Evolutionary conservation across 148 eudicot genomes (phyloP).

Genomic region (Rhododendron griersonianum): DNA sequence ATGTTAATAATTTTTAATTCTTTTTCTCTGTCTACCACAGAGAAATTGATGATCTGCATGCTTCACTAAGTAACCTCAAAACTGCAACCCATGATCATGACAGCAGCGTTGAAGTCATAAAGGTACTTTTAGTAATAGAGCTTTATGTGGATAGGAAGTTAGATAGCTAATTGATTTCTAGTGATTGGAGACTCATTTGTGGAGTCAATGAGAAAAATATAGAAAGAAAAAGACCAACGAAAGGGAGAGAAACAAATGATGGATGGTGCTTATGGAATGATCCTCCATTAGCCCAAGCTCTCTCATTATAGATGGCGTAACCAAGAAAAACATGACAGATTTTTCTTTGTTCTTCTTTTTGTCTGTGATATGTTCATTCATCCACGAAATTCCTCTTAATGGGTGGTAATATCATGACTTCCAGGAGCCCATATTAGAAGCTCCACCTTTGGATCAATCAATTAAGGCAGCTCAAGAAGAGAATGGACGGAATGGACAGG

Average conservation of each 20-base stretch:
- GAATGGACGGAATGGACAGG: constrained; percentile 12
- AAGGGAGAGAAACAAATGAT: not conserved
- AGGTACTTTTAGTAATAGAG: constrained; percentile 33
- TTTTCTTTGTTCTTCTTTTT: not conserved
- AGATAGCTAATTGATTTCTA: not conserved
- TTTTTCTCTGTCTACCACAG: constrained; percentile 29
- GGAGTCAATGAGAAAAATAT: not conserved
- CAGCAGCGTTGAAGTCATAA: constrained; percentile 29
- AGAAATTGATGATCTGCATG: constrained; percentile 55
- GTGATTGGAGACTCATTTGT: not conserved
- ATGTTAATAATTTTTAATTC: not conserved
- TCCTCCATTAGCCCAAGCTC: not conserved
- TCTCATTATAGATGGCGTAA: not conserved
- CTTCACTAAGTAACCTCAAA: constrained; percentile 28
- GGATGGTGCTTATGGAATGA: not conserved
- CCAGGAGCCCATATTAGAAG: constrained; percentile 51
- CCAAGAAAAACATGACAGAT: not conserved
- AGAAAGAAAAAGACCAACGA: not conserved
- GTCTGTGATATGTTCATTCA: not conserved
- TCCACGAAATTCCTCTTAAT: not conserved
- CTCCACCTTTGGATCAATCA: constrained; percentile 28
- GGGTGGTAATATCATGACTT: constrained; percentile 8
- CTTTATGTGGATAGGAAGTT: not conserved
- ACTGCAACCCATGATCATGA: constrained; percentile 23
- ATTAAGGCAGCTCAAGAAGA: constrained; percentile 13